phyloP scores from a whole-genome alignment of 768 basidiomycete genomes.

The Harrya chromipes region DNA sequence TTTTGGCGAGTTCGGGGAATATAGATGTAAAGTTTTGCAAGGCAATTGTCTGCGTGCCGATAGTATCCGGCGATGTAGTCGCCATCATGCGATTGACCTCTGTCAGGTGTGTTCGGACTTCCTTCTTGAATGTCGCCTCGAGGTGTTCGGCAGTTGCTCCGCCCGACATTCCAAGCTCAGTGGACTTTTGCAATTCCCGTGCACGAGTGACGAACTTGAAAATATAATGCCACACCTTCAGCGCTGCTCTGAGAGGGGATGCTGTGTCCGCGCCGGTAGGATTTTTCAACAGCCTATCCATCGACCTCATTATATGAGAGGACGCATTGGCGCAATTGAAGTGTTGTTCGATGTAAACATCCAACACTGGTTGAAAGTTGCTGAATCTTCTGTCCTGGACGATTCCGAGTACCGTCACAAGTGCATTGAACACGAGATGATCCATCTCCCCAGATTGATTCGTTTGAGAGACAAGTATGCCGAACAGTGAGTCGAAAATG shows the following conservation, averaged over 20 bases:
- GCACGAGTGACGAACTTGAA: slow-evolving; percentile 94
- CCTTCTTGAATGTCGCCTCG: slow-evolving; percentile 80
- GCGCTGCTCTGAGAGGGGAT: slow-evolving; percentile 75
- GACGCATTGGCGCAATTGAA: slow-evolving; percentile 80
- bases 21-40: slow-evolving; percentile 92
- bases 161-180: slow-evolving; percentile 74
- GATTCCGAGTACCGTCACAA: slow-evolving; percentile 89
- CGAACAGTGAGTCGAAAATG: slow-evolving; percentile 92
- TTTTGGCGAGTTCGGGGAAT: slow-evolving; percentile 80
- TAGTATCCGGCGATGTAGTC: slow-evolving; percentile 72
- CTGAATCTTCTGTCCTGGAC: slow-evolving; percentile 92
- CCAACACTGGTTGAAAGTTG: slow-evolving; percentile 91
- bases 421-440: slow-evolving; percentile 81
- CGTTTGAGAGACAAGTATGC: slow-evolving; percentile 71
- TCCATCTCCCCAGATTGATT: slow-evolving; percentile 82
- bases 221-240: slow-evolving; percentile 97
- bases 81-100: slow-evolving; percentile 92
- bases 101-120: slow-evolving; percentile 69
- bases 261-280: slow-evolving; percentile 73
- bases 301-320: slow-evolving; percentile 80
- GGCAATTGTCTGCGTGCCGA: slow-evolving; percentile 94
- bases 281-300: slow-evolving; percentile 76
- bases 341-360: slow-evolving; percentile 89
- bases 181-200: slow-evolving; percentile 79
- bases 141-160: slow-evolving; percentile 84